Percentiles rank a stretch among this genome's conserved stretches.
Conservation (phyloP, 768 basidiomycete species). For the Podaxis carcinomalis region DNA sequence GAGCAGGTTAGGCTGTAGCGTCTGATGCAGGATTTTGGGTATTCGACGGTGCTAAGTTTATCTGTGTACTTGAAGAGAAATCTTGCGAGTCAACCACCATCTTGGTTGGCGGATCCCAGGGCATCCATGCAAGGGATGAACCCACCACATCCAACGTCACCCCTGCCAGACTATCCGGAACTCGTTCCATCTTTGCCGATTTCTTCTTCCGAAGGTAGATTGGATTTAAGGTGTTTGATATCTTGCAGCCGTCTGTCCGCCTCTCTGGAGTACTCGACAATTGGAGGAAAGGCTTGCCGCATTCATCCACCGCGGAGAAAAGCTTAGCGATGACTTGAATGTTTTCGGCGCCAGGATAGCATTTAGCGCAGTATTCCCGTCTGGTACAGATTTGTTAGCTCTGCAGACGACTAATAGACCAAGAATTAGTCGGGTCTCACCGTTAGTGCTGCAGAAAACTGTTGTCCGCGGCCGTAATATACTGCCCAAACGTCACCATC, state of each 20-base stretch:
- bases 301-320: background rate
- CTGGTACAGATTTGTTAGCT: background rate
- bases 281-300: background rate
- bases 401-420: background rate
- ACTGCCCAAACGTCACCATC: background rate
- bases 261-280: background rate
- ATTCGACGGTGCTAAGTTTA: background rate
- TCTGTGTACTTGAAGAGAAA: no score
- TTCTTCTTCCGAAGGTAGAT: background rate
- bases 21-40: background rate
- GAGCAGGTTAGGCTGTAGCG: background rate
- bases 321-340: background rate
- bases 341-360: background rate
- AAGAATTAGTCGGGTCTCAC: background rate
- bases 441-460: background rate
- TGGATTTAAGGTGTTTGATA: background rate
- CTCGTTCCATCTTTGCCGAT: background rate
- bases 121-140: background rate
- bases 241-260: background rate
- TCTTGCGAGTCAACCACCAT: background rate
- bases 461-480: background rate
- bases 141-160: background rate
- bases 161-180: background rate
- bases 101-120: background rate
- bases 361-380: background rate